These are phyloP conservation scores for Poronia punctata DNA, from an alignment of 495 filamentous ascomycete species.

Conservation along the genomic window DNA sequence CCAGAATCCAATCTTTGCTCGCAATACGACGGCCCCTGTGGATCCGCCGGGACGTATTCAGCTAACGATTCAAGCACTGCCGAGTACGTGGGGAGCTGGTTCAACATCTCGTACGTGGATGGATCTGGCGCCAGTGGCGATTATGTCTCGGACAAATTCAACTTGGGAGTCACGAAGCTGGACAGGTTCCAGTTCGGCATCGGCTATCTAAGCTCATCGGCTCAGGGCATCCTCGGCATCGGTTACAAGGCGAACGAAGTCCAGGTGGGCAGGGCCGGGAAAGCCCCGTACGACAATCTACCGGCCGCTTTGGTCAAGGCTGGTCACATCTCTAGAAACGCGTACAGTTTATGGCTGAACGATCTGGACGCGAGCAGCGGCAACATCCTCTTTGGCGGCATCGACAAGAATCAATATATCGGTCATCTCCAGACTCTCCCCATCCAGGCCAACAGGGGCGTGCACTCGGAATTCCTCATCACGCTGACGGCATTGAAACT, in stretches of 20 bases:
- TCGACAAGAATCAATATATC: slow-evolving; percentile 73
- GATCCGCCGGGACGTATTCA: slow-evolving; percentile 56
- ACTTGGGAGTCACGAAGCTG: slow-evolving; percentile 56
- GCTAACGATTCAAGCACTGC: slow-evolving; percentile 79
- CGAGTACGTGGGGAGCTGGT: slow-evolving; percentile 64
- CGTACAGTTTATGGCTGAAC: slow-evolving; percentile 87
- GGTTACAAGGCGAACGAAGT: slow-evolving; percentile 84
- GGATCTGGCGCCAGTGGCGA: slow-evolving; percentile 73
- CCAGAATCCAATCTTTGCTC: slow-evolving; percentile 55
- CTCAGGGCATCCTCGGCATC: slow-evolving; percentile 81
- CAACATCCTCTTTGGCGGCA: slow-evolving; percentile 84
- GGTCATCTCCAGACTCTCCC: slow-evolving; percentile 71
- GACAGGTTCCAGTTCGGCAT: slow-evolving; percentile 76
- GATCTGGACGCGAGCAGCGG: slow-evolving; percentile 69
- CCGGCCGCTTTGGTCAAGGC: slow-evolving; percentile 65
- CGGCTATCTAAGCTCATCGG: slow-evolving; percentile 64
- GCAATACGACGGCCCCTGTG: slow-evolving; percentile 40
- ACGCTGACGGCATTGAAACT: slow-evolving; percentile 55
- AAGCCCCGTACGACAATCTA: slow-evolving; percentile 66
- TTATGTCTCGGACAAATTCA: slow-evolving; percentile 74
- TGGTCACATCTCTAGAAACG: slow-evolving; percentile 67
- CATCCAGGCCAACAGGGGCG: slow-evolving; percentile 52
- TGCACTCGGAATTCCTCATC: slow-evolving; percentile 73
- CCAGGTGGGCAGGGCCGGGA: slow-evolving; percentile 54
- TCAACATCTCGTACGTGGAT: slow-evolving; percentile 91